Evolutionary conservation across 164 flowering plant species (phyloP).

Genomic region (Dillenia suffruticosa): DNA sequence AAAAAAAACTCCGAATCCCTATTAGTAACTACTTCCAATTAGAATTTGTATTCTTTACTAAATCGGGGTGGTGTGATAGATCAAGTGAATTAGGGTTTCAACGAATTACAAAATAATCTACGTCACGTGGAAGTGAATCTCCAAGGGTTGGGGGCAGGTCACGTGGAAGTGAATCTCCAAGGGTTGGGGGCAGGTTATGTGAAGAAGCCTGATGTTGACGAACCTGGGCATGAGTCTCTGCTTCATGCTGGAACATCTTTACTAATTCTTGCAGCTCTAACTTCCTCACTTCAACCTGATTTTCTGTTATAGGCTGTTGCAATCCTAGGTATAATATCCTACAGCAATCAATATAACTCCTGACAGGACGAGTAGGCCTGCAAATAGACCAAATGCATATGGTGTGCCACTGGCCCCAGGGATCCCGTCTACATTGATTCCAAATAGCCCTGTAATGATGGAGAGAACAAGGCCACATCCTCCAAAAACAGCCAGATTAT

Average conservation of each 20-base stretch:
- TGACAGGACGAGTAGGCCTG: conserved; percentile 47
- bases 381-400: conserved; percentile 76
- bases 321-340: conserved; percentile 71
- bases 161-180: conserved; percentile 30
- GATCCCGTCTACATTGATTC: conserved; percentile 93
- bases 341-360: conserved; percentile 57
- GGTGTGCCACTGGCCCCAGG: conserved; percentile 77
- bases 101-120: conserved; percentile 39
- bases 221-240: conserved; percentile 88
- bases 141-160: conserved; percentile 54
- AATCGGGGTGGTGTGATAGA: not conserved
- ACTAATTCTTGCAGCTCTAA: conserved; percentile 79
- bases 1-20: no score
- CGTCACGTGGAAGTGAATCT: conserved; percentile 24
- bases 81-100: not conserved
- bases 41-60: no score
- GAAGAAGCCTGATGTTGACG: conserved; percentile 27
- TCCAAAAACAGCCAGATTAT: conserved; percentile 84
- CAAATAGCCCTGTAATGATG: conserved; percentile 85
- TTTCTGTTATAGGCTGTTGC: conserved; percentile 56
- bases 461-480: conserved; percentile 90
- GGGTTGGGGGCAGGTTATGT: conserved; percentile 49
- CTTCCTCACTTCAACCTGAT: conserved; percentile 69
- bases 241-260: conserved; percentile 92
- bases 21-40: no score